Evolutionary conservation across 2,329 filamentous ascomycete species (phyloP).

Genomic region (Scedosporium minutisporum): DNA sequence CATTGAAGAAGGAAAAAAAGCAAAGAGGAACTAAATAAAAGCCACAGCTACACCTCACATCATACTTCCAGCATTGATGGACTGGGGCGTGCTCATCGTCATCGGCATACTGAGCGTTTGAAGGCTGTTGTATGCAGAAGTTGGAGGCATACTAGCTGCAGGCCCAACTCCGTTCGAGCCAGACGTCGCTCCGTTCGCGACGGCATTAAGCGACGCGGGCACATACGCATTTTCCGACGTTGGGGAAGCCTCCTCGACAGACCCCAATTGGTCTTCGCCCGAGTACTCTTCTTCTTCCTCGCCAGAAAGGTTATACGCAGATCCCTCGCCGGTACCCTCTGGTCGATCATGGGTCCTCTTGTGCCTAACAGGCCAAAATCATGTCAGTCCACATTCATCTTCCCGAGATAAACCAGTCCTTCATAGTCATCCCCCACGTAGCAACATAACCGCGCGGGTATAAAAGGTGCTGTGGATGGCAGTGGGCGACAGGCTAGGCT

Average conservation of each 20-base stretch:
- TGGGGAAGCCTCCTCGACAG: constrained; percentile 70
- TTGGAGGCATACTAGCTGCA: constrained; percentile 16
- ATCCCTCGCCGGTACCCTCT: constrained; percentile 44
- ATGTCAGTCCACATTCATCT: background rate
- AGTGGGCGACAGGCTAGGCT: too few relatives aligned
- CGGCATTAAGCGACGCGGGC: constrained; percentile 38
- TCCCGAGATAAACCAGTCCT: background rate
- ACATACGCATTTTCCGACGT: constrained; percentile 58
- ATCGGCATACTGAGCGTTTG: constrained; percentile 56
- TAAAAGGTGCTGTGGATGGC: too few relatives aligned
- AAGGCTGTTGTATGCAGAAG: constrained; percentile 43
- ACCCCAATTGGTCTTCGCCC: constrained; percentile 75
- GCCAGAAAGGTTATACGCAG: constrained; percentile 56
- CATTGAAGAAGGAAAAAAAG: constrained; percentile 6
- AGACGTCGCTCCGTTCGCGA: constrained; percentile 15
- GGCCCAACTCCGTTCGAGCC: constrained; percentile 16
- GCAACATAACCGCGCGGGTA: too few relatives aligned
- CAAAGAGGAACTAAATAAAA: background rate
- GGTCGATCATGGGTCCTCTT: constrained; percentile 64
- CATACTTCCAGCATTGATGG: constrained; percentile 34
- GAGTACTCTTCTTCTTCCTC: constrained; percentile 78
- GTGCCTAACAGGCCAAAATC: constrained; percentile 49
- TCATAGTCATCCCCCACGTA: background rate
- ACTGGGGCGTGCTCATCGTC: constrained; percentile 47
- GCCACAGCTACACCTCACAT: constrained; percentile 22